Evolutionary conservation across 176 grass and related monocot genomes (phyloP).

Genomic region (Pharus latifolius): DNA sequence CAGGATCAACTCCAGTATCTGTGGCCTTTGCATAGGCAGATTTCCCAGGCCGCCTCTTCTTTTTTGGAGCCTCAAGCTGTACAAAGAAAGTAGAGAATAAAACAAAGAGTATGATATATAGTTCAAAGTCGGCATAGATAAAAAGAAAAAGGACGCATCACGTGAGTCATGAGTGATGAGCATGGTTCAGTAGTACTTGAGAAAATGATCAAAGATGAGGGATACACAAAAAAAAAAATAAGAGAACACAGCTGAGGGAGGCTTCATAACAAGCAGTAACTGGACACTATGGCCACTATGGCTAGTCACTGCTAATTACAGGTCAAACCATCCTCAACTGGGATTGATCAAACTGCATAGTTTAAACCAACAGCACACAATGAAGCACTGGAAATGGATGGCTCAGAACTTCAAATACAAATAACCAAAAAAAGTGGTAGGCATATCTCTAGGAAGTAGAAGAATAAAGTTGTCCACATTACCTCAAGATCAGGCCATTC

Average conservation of each 20-base stretch:
- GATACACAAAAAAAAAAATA: not conserved
- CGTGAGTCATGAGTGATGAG: not conserved
- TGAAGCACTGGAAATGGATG: too few species aligned
- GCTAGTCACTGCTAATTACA: too few species aligned
- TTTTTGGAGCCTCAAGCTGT: constrained; percentile 58
- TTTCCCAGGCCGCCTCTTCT: constrained; percentile 57
- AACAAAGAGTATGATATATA: not conserved
- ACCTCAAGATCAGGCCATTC: constrained; percentile 92
- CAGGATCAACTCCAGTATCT: constrained; percentile 80
- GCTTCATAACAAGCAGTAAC: too few species aligned
- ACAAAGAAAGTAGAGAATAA: constrained; percentile 2
- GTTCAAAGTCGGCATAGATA: not conserved
- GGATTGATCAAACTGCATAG: not conserved
- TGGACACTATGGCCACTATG: too few species aligned
- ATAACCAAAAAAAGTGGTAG: not conserved
- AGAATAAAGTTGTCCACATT: not conserved
- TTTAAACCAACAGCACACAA: too few species aligned
- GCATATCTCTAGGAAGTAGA: not conserved
- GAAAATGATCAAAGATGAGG: not conserved
- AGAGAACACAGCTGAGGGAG: too few species aligned
- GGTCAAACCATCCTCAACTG: not conserved
- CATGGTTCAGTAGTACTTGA: not conserved
- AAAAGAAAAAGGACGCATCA: not conserved
- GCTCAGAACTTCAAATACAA: too few species aligned
- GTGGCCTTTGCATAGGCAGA: constrained; percentile 85